Evolutionary conservation across 1,284 basidiomycete genomes (phyloP), one percentile per base, ranked within the genome.

Genomic region (Exsudoporus floridanus): DNA sequence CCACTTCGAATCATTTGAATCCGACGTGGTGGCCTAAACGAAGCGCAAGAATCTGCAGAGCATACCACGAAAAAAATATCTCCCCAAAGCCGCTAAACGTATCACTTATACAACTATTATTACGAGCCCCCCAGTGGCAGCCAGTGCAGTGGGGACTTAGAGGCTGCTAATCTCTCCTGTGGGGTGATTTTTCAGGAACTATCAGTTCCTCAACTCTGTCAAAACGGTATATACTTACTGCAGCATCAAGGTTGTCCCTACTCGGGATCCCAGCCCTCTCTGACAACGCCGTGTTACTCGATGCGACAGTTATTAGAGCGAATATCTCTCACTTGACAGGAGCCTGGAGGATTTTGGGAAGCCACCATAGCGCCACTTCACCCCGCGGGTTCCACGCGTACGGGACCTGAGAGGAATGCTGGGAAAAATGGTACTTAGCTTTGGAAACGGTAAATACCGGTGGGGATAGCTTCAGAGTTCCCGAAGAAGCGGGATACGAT

Each of bases 301-400:
- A 45, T 25, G 30, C 39, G 10, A 41, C 16, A 31, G 49, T 38
- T 40, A 31, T 19, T 34, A 46, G 21, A 52, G 25, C 16, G 13
- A 31, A 41, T 18, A 30, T 44, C n/a, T 48, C 46, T 33, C 39
- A 40, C 27, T 30, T 19, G 27, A 37, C 41, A 35, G 35, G 18
- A 18, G 19, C 48, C 27, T 35, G 31, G 3, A n/a, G 45, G 34
- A 12, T 31, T 30, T 33, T 30, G 27, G 19, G 34, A 33, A 25
- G 35, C 44, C 49, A 46, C 49, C 34, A 34, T 46, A 52, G 49
- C 45, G 40, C 60, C 62, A 16, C 36, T 27, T 43, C 36, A 35
- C 44, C 60, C 52, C n/a, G 49, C 50, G 37, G 52, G 33, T 49
- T 48, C 36, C 19, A 30, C 34, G 12, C 10, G 19, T 12, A 38